Evolutionary conservation across 2,329 filamentous ascomycete genomes (phyloP), one percentile per base, ranked within the genome.

Genomic region (Nakataea oryzae): DNA sequence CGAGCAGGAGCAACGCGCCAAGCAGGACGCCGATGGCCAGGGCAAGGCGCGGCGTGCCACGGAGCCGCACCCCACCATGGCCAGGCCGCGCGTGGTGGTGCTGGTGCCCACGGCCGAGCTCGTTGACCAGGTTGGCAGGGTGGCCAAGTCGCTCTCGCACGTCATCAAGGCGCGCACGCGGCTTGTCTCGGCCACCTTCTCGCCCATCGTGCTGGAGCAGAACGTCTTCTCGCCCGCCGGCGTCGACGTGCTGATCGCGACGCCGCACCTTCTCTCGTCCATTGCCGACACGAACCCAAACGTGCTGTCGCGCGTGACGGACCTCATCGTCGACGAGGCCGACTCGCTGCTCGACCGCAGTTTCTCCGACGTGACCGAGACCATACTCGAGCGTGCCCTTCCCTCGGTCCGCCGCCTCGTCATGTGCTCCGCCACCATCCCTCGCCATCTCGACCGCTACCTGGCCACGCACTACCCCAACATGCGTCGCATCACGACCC

Each of bases 341-440:
- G 95, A 99, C 75, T 97, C 93, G 4, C 85, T 99, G 12, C 85
- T 99, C 67, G 96, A 99, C 75, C 89, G 92, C 63, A 96, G 91
- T 63, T 99, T 99, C 77, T 84, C 89, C 4, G 87, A 91, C 1
- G 86, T 88, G 28, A 97, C 95, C 0, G 89, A 85, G 13, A 83
- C 85, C 62, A 90, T 99, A 67, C 83, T 99, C 66, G 90, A 96
- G 70, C 88, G 89, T 63, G 85, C 88, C 1, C 82, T 86, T 8
- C 91, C 93, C 0, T 95, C 91, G 0, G 77, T 97, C 58, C 85
- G 91, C 70, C 90, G 96, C 72, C 81, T 99, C 28, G 82, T 99
- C 58, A 85, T 97, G 66, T 99, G 95, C 79, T 97, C 93, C 3
- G 95, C 95, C 60, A 99, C 95, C 6, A 97, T 99, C 65, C 95